Evolutionary conservation across 176 grass and related monocot species (phyloP).

Genomic region (Neostapfia colusana): DNA sequence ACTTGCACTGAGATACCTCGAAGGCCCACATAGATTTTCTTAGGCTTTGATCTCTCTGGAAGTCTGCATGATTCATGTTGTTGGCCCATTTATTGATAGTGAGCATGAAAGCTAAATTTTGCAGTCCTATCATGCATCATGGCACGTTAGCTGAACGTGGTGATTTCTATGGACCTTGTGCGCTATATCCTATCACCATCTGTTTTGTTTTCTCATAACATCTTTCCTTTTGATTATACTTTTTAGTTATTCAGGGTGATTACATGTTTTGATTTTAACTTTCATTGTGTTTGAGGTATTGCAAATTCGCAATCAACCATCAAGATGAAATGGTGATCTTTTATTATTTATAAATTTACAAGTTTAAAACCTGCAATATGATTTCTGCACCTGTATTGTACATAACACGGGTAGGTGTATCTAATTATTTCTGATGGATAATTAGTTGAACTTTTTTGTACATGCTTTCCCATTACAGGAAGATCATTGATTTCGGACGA

Average conservation of each 20-base stretch:
- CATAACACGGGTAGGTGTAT: not conserved
- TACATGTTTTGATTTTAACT: slow-evolving; percentile 10
- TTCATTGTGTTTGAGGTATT: slow-evolving; percentile 20
- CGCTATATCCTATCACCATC: not conserved
- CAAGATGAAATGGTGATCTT: not conserved
- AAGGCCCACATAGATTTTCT: not conserved
- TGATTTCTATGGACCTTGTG: slow-evolving; percentile 22
- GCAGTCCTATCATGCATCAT: slow-evolving; percentile 19
- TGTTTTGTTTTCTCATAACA: not conserved
- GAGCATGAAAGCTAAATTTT: slow-evolving; percentile 34
- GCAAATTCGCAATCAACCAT: not conserved
- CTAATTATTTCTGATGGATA: not conserved
- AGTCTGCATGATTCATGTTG: slow-evolving; percentile 12
- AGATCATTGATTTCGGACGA: slow-evolving; percentile 24
- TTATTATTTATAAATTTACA: not conserved
- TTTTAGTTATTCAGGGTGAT: not conserved
- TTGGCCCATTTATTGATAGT: slow-evolving; percentile 29
- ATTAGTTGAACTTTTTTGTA: slow-evolving; percentile 17
- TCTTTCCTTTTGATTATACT: slow-evolving; percentile 9
- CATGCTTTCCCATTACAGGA: not conserved
- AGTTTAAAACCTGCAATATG: not conserved
- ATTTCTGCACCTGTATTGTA: not conserved
- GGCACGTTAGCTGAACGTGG: not conserved
- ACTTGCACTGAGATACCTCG: not conserved
- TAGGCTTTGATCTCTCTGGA: slow-evolving; percentile 15